Evolutionary conservation across 495 filamentous ascomycete genomes (phyloP), one percentile per base, ranked within the genome.

Genomic region (Daldinia childiae): DNA sequence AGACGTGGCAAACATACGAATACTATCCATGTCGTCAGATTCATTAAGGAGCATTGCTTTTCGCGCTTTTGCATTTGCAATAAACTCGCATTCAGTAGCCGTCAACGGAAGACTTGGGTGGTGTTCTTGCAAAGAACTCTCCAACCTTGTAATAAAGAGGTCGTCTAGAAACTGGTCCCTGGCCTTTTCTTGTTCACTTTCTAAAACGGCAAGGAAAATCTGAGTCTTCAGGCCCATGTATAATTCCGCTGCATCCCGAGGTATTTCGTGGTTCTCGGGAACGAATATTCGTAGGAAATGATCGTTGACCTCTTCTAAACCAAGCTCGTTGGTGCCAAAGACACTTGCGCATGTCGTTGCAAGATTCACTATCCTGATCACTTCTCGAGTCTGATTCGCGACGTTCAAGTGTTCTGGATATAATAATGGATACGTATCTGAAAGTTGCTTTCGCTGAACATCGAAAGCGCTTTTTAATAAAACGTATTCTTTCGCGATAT

Each of bases 141-240:
- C 90, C 67, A 95, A 82, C 48, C 90, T 85, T 5, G 83, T 80
- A 0, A 93, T 91, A 73, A 97, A 97, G 0, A 96, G 77, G 59
- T 91, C 86, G 34, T 91, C 89, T 9, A 97, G 75, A 4, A 93
- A 83, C 36, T 90, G 90, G 4, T 90, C 89, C 52, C 86, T 87
- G 2, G 87, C 84, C 19, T 86, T 86, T 41, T 92, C 87, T 19
- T 87, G 86, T 58, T 87, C 89, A 45, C 86, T 83, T 50, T 82
- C 78, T 17, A 81, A 75, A 73, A 93, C 85, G 2, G 91, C 88
- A 2, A 91, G 89, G 58, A 97, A 90, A 68, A 94, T 88, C 66
- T 96, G 92, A 1, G 94, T 97, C 77, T 97, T 97, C 17, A 97
- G 83, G 62, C 93, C 90, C 17, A 97, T 82, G 69, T 92, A 92